Conservation (phyloP, 805 yeast species). For the Zygosaccharomyces pseudorouxii region DNA sequence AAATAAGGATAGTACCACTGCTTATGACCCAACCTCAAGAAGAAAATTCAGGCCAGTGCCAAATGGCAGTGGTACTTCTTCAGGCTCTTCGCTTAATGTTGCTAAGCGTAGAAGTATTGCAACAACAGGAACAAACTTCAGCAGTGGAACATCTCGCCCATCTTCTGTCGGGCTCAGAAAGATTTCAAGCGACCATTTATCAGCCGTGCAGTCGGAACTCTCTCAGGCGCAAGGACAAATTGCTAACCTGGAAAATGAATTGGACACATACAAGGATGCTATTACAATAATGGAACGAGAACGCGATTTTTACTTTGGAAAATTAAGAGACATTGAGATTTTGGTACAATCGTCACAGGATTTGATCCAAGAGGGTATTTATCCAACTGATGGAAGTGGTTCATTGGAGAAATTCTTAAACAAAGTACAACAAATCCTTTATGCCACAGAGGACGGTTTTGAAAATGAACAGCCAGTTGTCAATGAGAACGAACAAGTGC, state of each 20-base stretch:
- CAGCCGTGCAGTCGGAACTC: conserved; percentile 42
- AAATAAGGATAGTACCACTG: conserved; percentile 53
- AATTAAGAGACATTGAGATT: conserved; percentile 83
- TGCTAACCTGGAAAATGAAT: conserved; percentile 39
- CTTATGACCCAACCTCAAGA: conserved; percentile 65
- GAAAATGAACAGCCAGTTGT: conserved; percentile 42
- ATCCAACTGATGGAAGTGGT: conserved; percentile 27
- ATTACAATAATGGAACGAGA: conserved; percentile 71
- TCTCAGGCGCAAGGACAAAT: conserved; percentile 42
- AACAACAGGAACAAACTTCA: not conserved
- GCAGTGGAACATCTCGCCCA: conserved; percentile 16
- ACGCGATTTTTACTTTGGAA: conserved; percentile 85
- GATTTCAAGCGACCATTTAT: conserved; percentile 27
- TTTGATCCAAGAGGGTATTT: conserved; percentile 42
- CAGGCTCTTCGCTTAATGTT: conserved; percentile 19
- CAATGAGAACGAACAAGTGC: not conserved
- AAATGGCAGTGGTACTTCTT: conserved; percentile 5
- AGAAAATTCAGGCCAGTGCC: conserved; percentile 39
- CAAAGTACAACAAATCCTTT: conserved; percentile 71
- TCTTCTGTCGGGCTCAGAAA: conserved; percentile 29
- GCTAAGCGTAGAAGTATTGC: conserved; percentile 19
- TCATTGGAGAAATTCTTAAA: conserved; percentile 43
- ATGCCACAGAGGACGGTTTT: conserved; percentile 81
- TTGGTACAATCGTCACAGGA: conserved; percentile 62
- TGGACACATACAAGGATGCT: conserved; percentile 52